Percentiles rank a stretch among this genome's conserved stretches.
phyloP scores from a whole-genome alignment of 495 filamentous ascomycete species.

The Astrocystis sublimbata region DNA sequence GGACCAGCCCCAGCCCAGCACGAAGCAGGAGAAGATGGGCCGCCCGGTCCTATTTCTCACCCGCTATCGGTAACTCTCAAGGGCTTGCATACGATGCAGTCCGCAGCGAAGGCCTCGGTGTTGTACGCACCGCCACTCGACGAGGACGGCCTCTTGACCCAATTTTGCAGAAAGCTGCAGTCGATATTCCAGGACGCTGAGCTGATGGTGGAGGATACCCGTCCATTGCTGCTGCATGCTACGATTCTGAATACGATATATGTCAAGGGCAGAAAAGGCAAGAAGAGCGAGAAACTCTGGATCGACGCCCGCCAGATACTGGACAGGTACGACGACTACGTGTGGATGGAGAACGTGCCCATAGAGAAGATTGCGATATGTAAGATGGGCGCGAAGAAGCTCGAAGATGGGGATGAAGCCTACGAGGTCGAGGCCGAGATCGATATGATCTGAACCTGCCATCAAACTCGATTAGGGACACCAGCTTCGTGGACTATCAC shows the following conservation, averaged over 20 bases:
- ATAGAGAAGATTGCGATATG: conserved; percentile 70
- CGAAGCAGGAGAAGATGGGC: conserved; percentile 5
- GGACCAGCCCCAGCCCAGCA: conserved; percentile 13
- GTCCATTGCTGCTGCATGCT: conserved; percentile 78
- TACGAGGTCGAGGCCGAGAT: conserved; percentile 57
- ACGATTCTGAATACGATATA: conserved; percentile 90
- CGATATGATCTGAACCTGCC: conserved; percentile 26
- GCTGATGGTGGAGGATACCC: conserved; percentile 59
- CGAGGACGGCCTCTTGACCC: conserved; percentile 52
- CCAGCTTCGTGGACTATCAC: background rate
- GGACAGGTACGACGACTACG: conserved; percentile 50
- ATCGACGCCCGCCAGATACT: conserved; percentile 57
- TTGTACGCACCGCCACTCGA: conserved; percentile 57
- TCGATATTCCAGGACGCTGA: conserved; percentile 62
- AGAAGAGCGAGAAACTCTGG: conserved; percentile 39
- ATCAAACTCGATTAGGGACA: background rate
- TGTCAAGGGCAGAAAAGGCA: conserved; percentile 50
- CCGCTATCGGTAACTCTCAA: conserved; percentile 43
- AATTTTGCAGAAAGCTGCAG: conserved; percentile 64
- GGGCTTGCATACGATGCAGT: conserved; percentile 53
- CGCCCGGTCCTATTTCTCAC: background rate
- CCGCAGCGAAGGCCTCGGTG: conserved; percentile 37
- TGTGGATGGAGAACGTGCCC: conserved; percentile 64
- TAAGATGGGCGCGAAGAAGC: conserved; percentile 73
- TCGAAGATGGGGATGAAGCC: conserved; percentile 44